Percentiles rank a stretch among this genome's conserved stretches.
phyloP scores from a whole-genome alignment of 2,329 filamentous ascomycete species.

The Fusarium sp. region DNA sequence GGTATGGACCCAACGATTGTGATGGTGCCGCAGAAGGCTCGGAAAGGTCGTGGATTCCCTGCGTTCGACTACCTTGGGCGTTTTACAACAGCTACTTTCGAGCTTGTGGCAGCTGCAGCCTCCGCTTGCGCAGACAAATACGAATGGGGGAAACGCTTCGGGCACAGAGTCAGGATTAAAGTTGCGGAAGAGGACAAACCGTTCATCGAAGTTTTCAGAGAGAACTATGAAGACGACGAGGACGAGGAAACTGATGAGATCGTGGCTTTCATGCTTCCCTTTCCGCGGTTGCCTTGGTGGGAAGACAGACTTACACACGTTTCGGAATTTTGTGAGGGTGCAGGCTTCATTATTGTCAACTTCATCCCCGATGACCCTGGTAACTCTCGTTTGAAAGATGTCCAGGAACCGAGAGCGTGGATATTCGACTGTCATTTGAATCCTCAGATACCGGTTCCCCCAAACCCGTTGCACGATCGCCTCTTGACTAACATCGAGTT shows the following conservation, averaged over 20 bases:
- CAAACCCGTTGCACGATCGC: accelerated
- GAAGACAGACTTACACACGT: background rate
- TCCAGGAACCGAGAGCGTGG: background rate
- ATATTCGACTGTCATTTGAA: background rate
- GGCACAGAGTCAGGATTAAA: background rate
- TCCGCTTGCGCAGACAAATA: accelerated
- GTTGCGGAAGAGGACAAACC: accelerated
- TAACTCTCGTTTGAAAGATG: accelerated
- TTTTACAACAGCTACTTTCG: accelerated
- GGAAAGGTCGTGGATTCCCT: accelerated
- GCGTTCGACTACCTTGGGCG: background rate
- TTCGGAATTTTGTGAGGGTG: background rate
- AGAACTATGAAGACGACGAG: accelerated
- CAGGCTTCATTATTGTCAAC: background rate
- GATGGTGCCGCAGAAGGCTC: background rate
- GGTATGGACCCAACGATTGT: accelerated
- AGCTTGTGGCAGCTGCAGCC: accelerated
- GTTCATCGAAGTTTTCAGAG: accelerated
- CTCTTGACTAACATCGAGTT: background rate
- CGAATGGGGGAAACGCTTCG: accelerated
- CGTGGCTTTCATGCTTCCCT: accelerated
- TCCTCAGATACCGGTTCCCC: background rate
- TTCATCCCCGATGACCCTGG: background rate
- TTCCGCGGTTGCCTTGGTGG: accelerated
- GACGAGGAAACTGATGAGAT: accelerated